Evolutionary conservation across 768 basidiomycete species (phyloP), one percentile per base, ranked within the genome.

Genomic region (Gyrodon lividus): DNA sequence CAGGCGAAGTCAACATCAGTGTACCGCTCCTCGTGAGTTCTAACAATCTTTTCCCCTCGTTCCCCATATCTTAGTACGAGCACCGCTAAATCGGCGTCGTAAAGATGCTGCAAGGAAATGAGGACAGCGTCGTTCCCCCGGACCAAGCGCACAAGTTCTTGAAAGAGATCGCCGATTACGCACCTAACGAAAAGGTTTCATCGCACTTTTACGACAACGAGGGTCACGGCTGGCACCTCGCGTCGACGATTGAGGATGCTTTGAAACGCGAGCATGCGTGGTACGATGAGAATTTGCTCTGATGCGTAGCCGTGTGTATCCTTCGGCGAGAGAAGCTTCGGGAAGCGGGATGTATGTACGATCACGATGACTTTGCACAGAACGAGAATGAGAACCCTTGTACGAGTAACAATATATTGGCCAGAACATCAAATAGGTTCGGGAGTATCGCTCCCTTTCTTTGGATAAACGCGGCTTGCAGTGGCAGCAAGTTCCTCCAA

Each of bases 31-130:
- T 89, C 57, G 86, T 87, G 53, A 55, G 82, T 56, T 28, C 31
- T 8, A 28, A 41, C n/a, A n/a, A n/a, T n/a, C n/a, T n/a, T n/a
- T 31, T 4, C 20, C 19, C 22, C 20, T 34, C 87, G 58, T 75
- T 84, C 2, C 34, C 22, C 40, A 9, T 47, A 30, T 44, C 8
- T 31, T 31, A 19, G 43, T 12, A 31, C 13, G 31, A 30, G 8
- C 9, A 3, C 8, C 51, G 34, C 34, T 55, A 56, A 20, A 61
- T 55, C 22, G 52, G 59, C 24, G 45, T 51, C 20, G 3, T 46
- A 45, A 46, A 86, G 84, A 76, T 86, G n/a, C 63, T 88, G 9
- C 86, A 89, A 65, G 86, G 87, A 8, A 71, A 77, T 0, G 62
- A 69, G 1, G 85, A 87, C 59, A 66, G 64, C 37, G 82, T 87